phyloP scores from a whole-genome alignment of 176 grass and related monocot genomes.

The Rhynchospora tenuis region DNA sequence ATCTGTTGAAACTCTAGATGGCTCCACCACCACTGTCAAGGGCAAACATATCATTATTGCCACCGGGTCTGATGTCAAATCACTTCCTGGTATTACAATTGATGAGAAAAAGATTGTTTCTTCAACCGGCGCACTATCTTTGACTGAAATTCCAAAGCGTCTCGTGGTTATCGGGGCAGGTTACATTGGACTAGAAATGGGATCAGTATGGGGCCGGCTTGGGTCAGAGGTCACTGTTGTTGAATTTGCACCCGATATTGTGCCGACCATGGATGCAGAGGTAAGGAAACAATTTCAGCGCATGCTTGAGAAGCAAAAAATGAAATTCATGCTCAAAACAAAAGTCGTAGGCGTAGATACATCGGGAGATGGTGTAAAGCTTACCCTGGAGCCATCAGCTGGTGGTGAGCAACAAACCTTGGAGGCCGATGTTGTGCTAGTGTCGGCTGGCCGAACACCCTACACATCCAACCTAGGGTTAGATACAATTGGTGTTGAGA shows the following conservation, averaged over 20 bases:
- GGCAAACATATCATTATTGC: constrained; percentile 91
- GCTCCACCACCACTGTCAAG: constrained; percentile 68
- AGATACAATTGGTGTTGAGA: constrained; percentile 72
- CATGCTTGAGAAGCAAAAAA: constrained; percentile 98
- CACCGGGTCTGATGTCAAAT: constrained; percentile 93
- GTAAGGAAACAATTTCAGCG: constrained; percentile 95
- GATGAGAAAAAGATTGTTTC: constrained; percentile 99
- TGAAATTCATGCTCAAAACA: constrained; percentile 99
- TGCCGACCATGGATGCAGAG: constrained; percentile 93
- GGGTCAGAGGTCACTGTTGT: constrained; percentile 93
- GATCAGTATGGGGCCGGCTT: constrained; percentile 94
- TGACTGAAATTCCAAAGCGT: constrained; percentile 80
- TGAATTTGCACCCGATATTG: constrained; percentile 90
- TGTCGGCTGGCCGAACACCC: constrained; percentile 77
- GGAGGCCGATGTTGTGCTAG: constrained; percentile 90
- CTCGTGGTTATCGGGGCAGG: constrained; percentile 94
- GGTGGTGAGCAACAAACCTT: constrained; percentile 79
- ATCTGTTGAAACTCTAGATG: constrained; percentile 82
- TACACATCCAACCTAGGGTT: constrained; percentile 71
- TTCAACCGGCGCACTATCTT: constrained; percentile 79
- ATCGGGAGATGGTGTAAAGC: constrained; percentile 72
- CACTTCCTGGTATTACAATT: constrained; percentile 85
- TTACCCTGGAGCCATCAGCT: constrained; percentile 75
- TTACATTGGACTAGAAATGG: constrained; percentile 98
- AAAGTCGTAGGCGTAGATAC: constrained; percentile 83